Conservation (phyloP, 2,329 filamentous ascomycete genomes). For the Monosporascus sp. region DNA sequence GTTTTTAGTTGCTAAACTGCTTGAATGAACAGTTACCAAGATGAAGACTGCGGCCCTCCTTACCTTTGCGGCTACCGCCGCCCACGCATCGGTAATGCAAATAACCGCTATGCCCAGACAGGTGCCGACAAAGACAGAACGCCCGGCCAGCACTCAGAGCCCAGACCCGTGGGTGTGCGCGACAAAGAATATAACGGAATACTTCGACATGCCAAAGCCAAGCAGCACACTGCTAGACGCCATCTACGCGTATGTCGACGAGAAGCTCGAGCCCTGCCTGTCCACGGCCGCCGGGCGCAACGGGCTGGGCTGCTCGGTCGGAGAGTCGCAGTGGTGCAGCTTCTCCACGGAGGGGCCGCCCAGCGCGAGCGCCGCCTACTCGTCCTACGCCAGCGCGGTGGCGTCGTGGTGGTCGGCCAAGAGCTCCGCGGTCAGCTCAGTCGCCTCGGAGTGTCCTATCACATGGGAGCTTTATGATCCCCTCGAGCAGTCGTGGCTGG, state of each 20-base stretch:
- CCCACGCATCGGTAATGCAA: too few relatives aligned
- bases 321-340: constrained; percentile 3
- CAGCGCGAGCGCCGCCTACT: constrained; percentile 1
- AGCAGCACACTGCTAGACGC: constrained; percentile 1
- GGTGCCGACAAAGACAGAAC: too few relatives aligned
- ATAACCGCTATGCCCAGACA: too few relatives aligned
- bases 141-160: background rate
- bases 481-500: background rate
- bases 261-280: constrained; percentile 3
- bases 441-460: constrained; percentile 4
- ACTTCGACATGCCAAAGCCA: constrained; percentile 5
- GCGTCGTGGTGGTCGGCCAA: constrained; percentile 3
- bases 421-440: background rate
- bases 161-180: constrained; percentile 1
- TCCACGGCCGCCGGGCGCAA: constrained; percentile 1
- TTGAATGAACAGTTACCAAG: too few relatives aligned
- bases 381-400: constrained; percentile 2
- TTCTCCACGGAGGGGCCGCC: constrained; percentile 4
- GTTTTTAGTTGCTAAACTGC: too few relatives aligned
- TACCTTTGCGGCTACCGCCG: too few relatives aligned
- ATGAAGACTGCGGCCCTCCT: too few relatives aligned
- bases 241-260: constrained; percentile 1
- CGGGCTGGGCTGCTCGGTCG: background rate
- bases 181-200: constrained; percentile 3
- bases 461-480: background rate